These are phyloP conservation scores for Salix dunnii DNA, from an alignment of 345 rosid species.

Conservation along the genomic window DNA sequence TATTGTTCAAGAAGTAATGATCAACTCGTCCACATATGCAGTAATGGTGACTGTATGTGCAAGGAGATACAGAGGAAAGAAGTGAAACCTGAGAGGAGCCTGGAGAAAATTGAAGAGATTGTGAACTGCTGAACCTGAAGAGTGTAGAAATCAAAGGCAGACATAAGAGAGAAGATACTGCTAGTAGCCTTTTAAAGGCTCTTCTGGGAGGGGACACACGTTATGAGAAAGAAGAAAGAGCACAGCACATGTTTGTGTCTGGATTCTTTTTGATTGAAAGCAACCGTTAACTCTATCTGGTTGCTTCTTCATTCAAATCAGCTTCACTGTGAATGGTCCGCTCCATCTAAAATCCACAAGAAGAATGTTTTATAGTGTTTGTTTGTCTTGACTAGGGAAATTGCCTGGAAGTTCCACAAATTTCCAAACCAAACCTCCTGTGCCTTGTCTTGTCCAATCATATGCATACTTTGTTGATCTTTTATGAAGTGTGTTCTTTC, in stretches of 20 bases:
- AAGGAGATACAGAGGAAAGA: background rate
- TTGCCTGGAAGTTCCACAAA: constrained; percentile 9
- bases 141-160: background rate
- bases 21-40: background rate
- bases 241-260: background rate
- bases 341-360: background rate
- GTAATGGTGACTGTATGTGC: background rate
- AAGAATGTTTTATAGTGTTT: background rate
- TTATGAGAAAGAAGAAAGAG: no score
- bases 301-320: background rate
- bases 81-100: background rate
- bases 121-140: background rate
- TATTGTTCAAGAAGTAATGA: background rate
- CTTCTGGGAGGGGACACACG: no score
- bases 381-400: background rate
- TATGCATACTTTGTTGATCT: no score
- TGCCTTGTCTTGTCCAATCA: no score
- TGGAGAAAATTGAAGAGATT: background rate
- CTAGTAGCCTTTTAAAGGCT: no score
- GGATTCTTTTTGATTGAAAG: background rate
- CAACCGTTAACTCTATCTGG: background rate
- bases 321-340: background rate
- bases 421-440: background rate
- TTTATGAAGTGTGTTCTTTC: no score
- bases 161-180: background rate